Conservation (phyloP, 306 rosid genomes). For the Spatholobus suberectus region DNA sequence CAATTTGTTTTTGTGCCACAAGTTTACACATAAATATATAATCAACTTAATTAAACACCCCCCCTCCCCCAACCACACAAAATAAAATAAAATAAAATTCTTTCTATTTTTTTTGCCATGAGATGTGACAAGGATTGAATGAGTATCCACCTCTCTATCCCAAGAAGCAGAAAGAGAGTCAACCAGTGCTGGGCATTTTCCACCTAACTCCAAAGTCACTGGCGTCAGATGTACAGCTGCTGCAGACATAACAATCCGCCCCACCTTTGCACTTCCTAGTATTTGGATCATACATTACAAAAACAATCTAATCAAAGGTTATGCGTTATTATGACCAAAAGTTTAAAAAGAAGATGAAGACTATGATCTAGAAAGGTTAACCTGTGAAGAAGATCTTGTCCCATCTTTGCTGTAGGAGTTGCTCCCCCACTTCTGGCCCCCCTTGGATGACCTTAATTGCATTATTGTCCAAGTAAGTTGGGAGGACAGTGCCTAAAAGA, state of each 20-base stretch:
- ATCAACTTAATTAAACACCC: neutral
- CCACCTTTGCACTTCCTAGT: slow-evolving; percentile 66
- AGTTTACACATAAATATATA: neutral
- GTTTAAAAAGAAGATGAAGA: neutral
- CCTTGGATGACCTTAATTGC: slow-evolving; percentile 70
- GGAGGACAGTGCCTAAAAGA: slow-evolving; percentile 53
- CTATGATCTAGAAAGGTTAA: neutral
- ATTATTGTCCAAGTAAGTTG: slow-evolving; percentile 55
- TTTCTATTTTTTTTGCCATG: neutral
- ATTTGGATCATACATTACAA: neutral
- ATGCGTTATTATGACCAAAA: neutral
- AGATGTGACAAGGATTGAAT: neutral
- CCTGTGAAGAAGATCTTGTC: slow-evolving; percentile 87
- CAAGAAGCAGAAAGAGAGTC: slow-evolving; percentile 71
- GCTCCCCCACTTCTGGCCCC: slow-evolving; percentile 58
- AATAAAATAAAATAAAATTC: neutral
- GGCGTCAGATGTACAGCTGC: slow-evolving; percentile 78
- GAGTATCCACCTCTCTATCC: slow-evolving; percentile 55
- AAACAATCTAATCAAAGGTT: neutral
- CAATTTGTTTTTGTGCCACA: slow-evolving; percentile 2
- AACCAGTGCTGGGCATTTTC: slow-evolving; percentile 77
- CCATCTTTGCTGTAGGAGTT: slow-evolving; percentile 62
- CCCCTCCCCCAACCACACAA: neutral
- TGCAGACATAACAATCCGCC: slow-evolving; percentile 67
- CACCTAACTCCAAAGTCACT: slow-evolving; percentile 76